A percentile compares a stretch with the other conserved stretches of the same genome.
Evolutionary conservation across 2,329 filamentous ascomycete genomes (phyloP).

Genomic region (Paecilomyces formosus): DNA sequence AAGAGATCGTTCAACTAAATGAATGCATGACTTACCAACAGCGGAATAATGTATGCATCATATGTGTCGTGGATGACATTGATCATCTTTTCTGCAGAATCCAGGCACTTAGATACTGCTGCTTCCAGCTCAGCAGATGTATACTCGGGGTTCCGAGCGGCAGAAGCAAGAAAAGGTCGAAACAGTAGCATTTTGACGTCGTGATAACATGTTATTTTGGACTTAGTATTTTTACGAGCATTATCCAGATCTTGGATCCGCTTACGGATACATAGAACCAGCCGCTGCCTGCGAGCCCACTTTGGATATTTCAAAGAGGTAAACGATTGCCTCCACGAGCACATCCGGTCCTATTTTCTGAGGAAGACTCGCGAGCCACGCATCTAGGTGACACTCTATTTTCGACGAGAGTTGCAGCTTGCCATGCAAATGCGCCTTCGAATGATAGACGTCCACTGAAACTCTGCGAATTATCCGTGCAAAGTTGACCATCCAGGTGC

Average conservation of each 20-base stretch:
- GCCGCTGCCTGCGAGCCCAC: slow-evolving; percentile 30
- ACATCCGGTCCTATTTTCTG: slow-evolving; percentile 24
- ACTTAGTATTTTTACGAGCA: neutral
- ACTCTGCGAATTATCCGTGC: slow-evolving; percentile 33
- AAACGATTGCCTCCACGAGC: slow-evolving; percentile 11
- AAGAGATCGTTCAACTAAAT: neutral
- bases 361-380: slow-evolving; percentile 27
- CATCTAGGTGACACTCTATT: slow-evolving; percentile 29
- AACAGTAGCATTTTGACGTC: slow-evolving; percentile 36
- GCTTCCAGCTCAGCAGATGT: slow-evolving; percentile 19
- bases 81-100: slow-evolving; percentile 33
- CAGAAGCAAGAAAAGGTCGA: slow-evolving; percentile 26
- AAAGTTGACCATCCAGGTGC: slow-evolving; percentile 35
- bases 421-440: slow-evolving; percentile 23
- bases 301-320: slow-evolving; percentile 26
- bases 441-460: slow-evolving; percentile 34
- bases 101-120: slow-evolving; percentile 29
- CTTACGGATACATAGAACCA: slow-evolving; percentile 33
- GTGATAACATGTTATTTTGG: slow-evolving; percentile 23
- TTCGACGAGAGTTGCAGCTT: slow-evolving; percentile 27
- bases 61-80: slow-evolving; percentile 33
- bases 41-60: slow-evolving; percentile 33
- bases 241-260: neutral
- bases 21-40: slow-evolving; percentile 25
- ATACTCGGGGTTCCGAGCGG: slow-evolving; percentile 19